A percentile compares a stretch with the other conserved stretches of the same genome.
These are phyloP conservation scores for Candida nanaspora DNA, from an alignment of 805 yeast species.

Conservation along the genomic window DNA sequence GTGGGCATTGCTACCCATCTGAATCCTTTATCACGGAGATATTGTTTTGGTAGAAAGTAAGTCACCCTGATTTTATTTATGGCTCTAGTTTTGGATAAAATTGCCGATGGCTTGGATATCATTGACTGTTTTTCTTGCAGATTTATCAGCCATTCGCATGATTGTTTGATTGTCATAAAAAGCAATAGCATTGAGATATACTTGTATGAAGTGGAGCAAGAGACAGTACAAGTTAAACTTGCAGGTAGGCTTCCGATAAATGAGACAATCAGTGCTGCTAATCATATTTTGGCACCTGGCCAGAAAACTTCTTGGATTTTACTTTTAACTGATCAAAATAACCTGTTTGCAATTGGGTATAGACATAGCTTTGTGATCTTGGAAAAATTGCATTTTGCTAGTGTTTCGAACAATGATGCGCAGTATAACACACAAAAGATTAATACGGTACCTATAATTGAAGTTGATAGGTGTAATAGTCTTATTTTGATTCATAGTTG, in stretches of 20 bases:
- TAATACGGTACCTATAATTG: constrained; percentile 11
- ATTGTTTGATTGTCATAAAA: neutral
- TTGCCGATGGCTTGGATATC: neutral
- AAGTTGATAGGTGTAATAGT: constrained; percentile 14
- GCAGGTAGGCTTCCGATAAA: neutral
- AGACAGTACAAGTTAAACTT: neutral
- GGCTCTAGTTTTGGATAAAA: neutral
- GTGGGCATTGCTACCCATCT: no score
- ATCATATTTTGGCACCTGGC: constrained; percentile 13
- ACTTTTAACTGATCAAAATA: constrained; percentile 15
- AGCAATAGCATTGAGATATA: neutral
- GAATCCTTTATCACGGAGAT: no score
- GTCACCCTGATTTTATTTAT: neutral
- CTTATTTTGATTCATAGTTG: constrained; percentile 13
- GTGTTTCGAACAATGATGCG: neutral
- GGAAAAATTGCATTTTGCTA: constrained; percentile 9
- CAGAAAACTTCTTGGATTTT: constrained; percentile 15
- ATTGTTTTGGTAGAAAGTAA: neutral
- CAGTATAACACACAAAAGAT: neutral
- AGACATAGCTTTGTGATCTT: constrained; percentile 8
- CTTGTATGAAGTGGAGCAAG: neutral
- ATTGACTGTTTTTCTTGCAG: neutral
- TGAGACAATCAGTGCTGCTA: constrained; percentile 10
- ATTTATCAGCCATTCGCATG: neutral
- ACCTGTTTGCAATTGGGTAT: constrained; percentile 12